These are phyloP conservation scores for Vanrija sp. DNA, from an alignment of 1,284 basidiomycete genomes.

Conservation along the genomic window DNA sequence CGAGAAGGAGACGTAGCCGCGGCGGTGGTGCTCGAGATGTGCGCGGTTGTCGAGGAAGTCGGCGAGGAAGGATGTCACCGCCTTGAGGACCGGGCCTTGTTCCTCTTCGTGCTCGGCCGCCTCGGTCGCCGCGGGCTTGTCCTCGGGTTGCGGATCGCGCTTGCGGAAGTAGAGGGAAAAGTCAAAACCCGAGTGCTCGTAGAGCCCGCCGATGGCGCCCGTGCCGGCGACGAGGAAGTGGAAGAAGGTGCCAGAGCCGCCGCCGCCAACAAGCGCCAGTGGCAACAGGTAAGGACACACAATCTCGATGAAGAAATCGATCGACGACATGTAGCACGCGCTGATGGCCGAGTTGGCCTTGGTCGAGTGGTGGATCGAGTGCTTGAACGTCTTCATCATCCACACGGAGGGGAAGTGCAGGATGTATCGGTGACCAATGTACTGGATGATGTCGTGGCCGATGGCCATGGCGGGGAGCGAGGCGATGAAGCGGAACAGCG, in stretches of 20 bases:
- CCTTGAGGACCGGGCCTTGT: neutral
- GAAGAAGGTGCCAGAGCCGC: neutral
- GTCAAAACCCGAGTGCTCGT: neutral
- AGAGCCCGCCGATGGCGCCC: neutral
- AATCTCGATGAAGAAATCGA: slow-evolving; percentile 1
- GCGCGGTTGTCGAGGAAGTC: neutral
- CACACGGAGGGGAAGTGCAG: neutral
- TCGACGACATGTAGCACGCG: neutral
- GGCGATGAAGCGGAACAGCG: neutral
- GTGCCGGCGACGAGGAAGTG: neutral
- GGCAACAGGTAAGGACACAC: neutral
- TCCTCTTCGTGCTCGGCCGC: neutral
- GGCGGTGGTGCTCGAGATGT: neutral
- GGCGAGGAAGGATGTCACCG: neutral
- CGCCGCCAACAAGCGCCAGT: neutral
- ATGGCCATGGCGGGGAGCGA: neutral
- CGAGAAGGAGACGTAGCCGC: slow-evolving; percentile 1
- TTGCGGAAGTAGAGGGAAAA: neutral
- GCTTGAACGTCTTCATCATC: neutral
- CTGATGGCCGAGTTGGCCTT: neutral
- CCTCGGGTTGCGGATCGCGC: neutral
- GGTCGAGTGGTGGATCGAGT: neutral
- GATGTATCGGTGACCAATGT: neutral
- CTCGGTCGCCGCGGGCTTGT: neutral
- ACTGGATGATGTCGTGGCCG: neutral